Percentiles rank a stretch among this genome's conserved stretches.
These are phyloP conservation scores for Phytophthora idaei DNA, from an alignment of 352 stramenopile species.

Conservation along the genomic window DNA sequence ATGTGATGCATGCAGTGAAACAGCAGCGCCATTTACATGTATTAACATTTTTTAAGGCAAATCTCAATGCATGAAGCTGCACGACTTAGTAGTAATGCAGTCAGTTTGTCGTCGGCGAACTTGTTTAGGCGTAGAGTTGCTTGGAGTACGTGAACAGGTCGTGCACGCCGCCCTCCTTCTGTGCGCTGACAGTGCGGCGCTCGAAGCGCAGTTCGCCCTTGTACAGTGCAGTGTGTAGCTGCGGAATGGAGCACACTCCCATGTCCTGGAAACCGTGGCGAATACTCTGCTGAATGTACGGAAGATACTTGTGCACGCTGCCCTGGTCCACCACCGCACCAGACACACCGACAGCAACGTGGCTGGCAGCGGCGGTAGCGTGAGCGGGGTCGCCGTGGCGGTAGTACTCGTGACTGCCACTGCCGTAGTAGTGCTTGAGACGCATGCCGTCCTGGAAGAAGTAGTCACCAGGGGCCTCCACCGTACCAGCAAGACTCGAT, in stretches of 20 bases:
- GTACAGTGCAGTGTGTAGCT: slow-evolving; percentile 85
- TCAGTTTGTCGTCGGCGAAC: neutral
- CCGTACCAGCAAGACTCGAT: slow-evolving; percentile 96
- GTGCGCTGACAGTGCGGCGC: slow-evolving; percentile 95
- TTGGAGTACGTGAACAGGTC: slow-evolving; percentile 96
- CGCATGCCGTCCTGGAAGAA: slow-evolving; percentile 99
- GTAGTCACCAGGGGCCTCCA: slow-evolving; percentile 98
- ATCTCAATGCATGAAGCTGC: neutral
- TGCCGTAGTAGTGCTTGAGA: slow-evolving; percentile 99
- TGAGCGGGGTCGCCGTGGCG: slow-evolving; percentile 68
- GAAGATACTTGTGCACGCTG: slow-evolving; percentile 96
- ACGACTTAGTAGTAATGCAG: neutral
- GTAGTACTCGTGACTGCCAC: slow-evolving; percentile 95
- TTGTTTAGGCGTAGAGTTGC: slow-evolving; percentile 68
- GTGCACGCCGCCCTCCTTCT: slow-evolving; percentile 98
- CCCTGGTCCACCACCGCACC: slow-evolving; percentile 98
- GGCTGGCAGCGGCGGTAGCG: slow-evolving; percentile 78
- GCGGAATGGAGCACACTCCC: slow-evolving; percentile 87
- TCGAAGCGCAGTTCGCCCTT: slow-evolving; percentile 91
- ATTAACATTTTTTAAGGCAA: neutral
- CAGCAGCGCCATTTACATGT: neutral
- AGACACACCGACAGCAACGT: slow-evolving; percentile 97
- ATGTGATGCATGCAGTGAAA: slow-evolving; percentile 1
- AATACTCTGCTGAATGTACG: slow-evolving; percentile 97
- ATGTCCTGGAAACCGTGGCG: slow-evolving; percentile 98